Conservation (phyloP, 176 grass and related monocot genomes). For the Bromus sterilis region DNA sequence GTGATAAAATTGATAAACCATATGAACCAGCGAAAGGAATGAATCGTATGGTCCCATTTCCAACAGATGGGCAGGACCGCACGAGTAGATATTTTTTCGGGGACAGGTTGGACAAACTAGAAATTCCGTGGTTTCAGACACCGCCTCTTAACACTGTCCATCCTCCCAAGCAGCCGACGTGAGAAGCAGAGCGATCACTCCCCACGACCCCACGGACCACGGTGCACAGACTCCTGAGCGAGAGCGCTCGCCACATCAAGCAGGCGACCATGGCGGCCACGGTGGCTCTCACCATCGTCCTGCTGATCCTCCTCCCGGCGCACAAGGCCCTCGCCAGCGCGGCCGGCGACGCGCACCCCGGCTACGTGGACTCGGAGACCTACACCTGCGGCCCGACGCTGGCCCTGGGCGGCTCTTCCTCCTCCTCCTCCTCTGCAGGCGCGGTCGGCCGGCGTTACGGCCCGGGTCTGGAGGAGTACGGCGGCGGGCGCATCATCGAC, state of each 20-base stretch:
- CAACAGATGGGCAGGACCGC: not conserved
- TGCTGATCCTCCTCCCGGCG: not conserved
- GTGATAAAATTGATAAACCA: not conserved
- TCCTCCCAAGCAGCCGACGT: not conserved
- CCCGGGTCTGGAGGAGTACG: constrained; percentile 39
- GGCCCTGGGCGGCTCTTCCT: not conserved
- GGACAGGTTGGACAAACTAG: not conserved
- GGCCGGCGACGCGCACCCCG: constrained; percentile 19
- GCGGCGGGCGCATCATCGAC: constrained; percentile 59
- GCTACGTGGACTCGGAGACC: not conserved
- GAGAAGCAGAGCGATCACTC: not conserved
- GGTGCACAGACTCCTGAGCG: not conserved
- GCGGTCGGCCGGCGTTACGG: not conserved
- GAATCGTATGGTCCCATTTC: not conserved
- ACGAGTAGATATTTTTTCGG: not conserved
- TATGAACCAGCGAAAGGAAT: not conserved
- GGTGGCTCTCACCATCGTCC: not conserved
- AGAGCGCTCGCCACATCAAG: not conserved
- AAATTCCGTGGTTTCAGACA: not conserved
- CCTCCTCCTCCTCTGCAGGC: not conserved
- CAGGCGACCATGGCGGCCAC: not conserved
- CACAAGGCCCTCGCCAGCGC: not conserved
- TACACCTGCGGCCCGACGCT: not conserved
- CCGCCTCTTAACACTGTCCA: not conserved
- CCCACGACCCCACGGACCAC: too few species aligned